Evolutionary conservation across 2,329 filamentous ascomycete genomes (phyloP), one percentile per base, ranked within the genome.

Genomic region (Ophiocordyceps australis): DNA sequence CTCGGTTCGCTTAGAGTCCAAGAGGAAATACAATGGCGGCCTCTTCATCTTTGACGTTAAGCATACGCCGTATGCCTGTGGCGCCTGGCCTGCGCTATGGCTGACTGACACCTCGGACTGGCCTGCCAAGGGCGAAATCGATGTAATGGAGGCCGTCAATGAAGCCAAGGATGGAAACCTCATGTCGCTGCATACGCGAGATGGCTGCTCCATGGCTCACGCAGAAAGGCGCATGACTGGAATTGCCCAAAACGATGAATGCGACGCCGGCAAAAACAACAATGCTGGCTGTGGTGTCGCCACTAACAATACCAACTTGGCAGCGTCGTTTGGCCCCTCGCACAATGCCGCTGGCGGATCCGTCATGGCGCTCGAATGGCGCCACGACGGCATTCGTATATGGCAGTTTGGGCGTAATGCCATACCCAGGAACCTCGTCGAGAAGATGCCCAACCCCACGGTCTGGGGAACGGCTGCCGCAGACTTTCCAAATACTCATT

Each of bases 31-130:
- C 45, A 46, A 68, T 38, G 47, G 42, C n/a, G 72, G 71, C 0
- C 60, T 76, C n/a, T 76, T 75, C 47, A 51, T 76, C 38, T 76
- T 76, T 38, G 69, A 76, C 39, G 54, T 76, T 34, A 55, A 61
- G 32, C 71, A 75, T 46, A 65, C 64, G 0, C 72, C 71, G 0
- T 65, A 57, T 37, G 71, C 68, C 22, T 76, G 71, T 38, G 68
- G 58, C 4, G 68, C 61, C 14, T 77, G 67, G 73, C 67, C 69
- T 3, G 61, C 74, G 0, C 55, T 79, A 9, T 78, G 74, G 74
- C 53, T 78, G 6, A 55, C 58, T 1, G 73, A 78, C 41, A 50
- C 56, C 1, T 46, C 42, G 35, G 60, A 71, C 47, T 74, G 72
- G 73, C 72, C 74, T 4, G 36, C 42, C 5, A 57, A 74, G 34